Conservation (phyloP, 2,329 filamentous ascomycete species). For the Dothistroma septosporum region DNA sequence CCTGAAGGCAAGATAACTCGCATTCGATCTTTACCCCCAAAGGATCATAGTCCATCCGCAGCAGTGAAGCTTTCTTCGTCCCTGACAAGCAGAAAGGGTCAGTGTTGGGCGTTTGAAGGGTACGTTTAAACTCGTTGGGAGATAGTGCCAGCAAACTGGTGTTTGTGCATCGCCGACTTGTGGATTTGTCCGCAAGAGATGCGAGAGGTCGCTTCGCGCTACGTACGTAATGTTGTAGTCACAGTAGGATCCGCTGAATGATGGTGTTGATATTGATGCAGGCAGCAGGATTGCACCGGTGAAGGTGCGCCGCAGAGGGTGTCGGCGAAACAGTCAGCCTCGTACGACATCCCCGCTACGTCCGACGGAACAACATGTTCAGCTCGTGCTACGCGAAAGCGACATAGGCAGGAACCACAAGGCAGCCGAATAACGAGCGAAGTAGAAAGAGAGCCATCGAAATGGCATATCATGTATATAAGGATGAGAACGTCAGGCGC, state of each 20-base stretch:
- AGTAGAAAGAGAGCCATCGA: background rate
- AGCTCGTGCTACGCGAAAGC: background rate
- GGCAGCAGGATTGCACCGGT: background rate
- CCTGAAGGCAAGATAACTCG: background rate
- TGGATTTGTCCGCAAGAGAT: no score
- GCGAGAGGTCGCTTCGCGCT: no score
- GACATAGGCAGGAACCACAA: background rate
- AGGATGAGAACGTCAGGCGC: background rate
- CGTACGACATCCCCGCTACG: background rate
- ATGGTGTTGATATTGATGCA: background rate
- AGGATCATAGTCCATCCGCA: no score
- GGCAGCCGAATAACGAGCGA: slow-evolving; percentile 1
- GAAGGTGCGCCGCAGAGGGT: background rate
- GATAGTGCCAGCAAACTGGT: no score
- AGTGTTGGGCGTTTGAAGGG: no score
- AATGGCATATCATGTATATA: background rate
- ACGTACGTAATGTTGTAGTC: no score
- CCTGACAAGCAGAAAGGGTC: no score
- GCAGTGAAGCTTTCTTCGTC: no score
- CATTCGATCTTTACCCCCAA: background rate
- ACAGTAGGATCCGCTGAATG: background rate
- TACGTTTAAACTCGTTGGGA: no score
- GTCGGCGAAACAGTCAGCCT: background rate
- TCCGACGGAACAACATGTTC: background rate
- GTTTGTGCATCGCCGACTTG: no score